Base-by-base conservation (phyloP, 495 filamentous ascomycete species). In the Aspergillus indologenus region DNA sequence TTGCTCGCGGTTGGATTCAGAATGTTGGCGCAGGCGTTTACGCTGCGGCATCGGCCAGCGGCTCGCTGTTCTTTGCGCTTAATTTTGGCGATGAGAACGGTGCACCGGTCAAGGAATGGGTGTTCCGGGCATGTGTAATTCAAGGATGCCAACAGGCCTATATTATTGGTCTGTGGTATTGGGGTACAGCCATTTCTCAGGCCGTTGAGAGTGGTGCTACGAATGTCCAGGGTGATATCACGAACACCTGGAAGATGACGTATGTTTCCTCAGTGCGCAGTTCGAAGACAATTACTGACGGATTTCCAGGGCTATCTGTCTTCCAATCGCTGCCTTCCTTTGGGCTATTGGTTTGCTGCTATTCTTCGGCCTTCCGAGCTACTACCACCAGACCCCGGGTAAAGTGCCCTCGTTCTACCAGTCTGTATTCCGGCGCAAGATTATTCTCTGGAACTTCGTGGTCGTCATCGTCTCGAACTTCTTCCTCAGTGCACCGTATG, bases 371-470 rank as follows among this genome's bases (percentile, higher is more conserved):
- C 62, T 80, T 40, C 78, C 78, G 22, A 78, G 78, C 45, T 80
- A 79, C 57, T 80, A 80, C 57, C 77, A 82, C 49, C 86, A 87
- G 61, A 71, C 78, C 1, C 88, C 88, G 0, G 88, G 87, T 53
- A 81, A 81, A 42, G 82, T 90, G 0, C 88, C 88, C 0, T 79
- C 77, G 1, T 80, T 80, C 67, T 80, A 80, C 57, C 68, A 72
- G 56, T 77, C 77, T 0, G 72, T 80, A 12, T 76, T 74, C 48
- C 61, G 76, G 3, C 73, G 76, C 49, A 80, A 80, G 62, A 80
- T 79, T 24, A 68, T 80, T n/a, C 65, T 79, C 3, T 80, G 78
- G 78, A 78, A 77, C 59, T 80, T 77, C 64, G 69, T 74, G 15
- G 73, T 79, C 0, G 75, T 80, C 42, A 73, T 80, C 34, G 52